A percentile compares a stretch with the other conserved stretches of the same genome.
These are phyloP conservation scores for Scheffersomyces quercinus DNA, from an alignment of 1,139 yeast species.

Conservation along the genomic window DNA sequence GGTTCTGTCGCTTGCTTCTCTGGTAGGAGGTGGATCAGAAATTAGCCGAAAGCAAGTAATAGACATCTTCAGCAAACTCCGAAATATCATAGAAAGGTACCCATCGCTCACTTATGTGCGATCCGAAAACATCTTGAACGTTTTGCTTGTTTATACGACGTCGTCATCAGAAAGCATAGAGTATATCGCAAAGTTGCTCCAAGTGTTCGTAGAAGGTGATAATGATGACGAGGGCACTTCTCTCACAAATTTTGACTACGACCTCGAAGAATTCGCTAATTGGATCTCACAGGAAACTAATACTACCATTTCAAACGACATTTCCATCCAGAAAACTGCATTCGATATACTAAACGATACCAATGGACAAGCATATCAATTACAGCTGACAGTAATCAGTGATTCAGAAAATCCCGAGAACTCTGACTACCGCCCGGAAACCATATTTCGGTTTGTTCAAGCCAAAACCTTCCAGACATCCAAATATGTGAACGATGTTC, in stretches of 20 bases:
- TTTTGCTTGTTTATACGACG: conserved; percentile 15
- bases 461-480: conserved; percentile 25
- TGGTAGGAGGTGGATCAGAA: neutral
- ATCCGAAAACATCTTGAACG: conserved; percentile 11
- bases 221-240: conserved; percentile 2
- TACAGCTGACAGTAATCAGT: neutral
- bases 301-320: neutral
- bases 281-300: conserved; percentile 9
- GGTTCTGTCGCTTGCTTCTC: conserved; percentile 7
- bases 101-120: conserved; percentile 3
- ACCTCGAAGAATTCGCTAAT: conserved; percentile 25
- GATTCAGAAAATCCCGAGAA: conserved; percentile 1
- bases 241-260: conserved; percentile 10
- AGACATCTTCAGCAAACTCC: conserved; percentile 4
- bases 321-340: conserved; percentile 1
- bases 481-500: conserved; percentile 19
- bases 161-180: conserved; percentile 12
- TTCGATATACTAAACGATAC: conserved; percentile 2
- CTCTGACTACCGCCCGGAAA: conserved; percentile 2
- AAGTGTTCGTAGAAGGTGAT: conserved; percentile 6
- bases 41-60: neutral
- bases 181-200: conserved; percentile 8
- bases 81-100: neutral
- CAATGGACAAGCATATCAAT: neutral
- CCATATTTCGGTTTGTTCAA: conserved; percentile 21